A percentile compares a stretch with the other conserved stretches of the same genome.
Evolutionary conservation across 1,284 basidiomycete species (phyloP).

Genomic region (Takashimella koratensis): DNA sequence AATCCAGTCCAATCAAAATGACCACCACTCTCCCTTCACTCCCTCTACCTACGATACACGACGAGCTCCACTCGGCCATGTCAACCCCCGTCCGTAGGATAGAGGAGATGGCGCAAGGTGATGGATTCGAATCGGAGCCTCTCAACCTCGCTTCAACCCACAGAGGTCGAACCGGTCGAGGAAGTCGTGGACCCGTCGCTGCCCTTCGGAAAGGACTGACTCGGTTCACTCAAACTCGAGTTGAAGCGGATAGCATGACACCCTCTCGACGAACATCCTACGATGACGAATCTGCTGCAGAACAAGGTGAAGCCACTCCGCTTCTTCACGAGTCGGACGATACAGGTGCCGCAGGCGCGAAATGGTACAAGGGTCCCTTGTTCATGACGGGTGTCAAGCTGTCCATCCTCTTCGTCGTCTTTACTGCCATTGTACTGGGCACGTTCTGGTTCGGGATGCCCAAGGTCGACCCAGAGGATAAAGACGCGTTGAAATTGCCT

Average conservation of each 20-base stretch:
- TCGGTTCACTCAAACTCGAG: too few relatives aligned
- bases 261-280: background rate
- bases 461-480: slow-evolving; percentile 71
- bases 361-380: slow-evolving; percentile 56
- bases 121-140: too few relatives aligned
- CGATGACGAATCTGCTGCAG: background rate
- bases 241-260: too few relatives aligned
- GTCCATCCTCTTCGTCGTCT: slow-evolving; percentile 67
- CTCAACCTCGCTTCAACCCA: too few relatives aligned
- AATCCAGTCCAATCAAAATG: background rate
- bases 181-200: too few relatives aligned
- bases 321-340: background rate
- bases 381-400: slow-evolving; percentile 78
- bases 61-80: background rate
- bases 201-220: too few relatives aligned
- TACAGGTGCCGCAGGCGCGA: slow-evolving; percentile 13
- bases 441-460: slow-evolving; percentile 76
- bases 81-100: background rate
- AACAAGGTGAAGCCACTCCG: background rate
- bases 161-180: too few relatives aligned
- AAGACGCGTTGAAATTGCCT: slow-evolving; percentile 68
- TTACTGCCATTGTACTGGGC: slow-evolving; percentile 65
- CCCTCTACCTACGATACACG: background rate
- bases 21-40: background rate
- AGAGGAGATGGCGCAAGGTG: background rate